Conservation (phyloP, 192 early-diverging fungal genomes). For the Chytriomyces hyalinus region DNA sequence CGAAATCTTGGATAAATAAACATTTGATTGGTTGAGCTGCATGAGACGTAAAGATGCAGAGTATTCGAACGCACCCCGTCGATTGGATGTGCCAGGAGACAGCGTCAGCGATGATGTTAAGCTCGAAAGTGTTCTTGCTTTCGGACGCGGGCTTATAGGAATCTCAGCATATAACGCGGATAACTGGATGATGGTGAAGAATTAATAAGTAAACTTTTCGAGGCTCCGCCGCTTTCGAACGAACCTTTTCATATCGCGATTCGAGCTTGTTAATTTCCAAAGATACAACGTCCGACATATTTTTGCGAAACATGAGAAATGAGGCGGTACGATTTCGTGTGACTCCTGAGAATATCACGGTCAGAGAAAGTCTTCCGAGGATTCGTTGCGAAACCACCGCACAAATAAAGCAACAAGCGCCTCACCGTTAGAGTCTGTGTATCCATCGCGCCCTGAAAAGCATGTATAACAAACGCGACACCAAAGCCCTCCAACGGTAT, state of each 20-base stretch:
- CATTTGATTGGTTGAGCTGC: too few relatives aligned
- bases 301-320: slow-evolving; percentile 48
- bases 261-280: slow-evolving; percentile 60
- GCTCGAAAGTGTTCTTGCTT: neutral
- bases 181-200: neutral
- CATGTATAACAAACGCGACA: slow-evolving; percentile 55
- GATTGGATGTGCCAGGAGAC: neutral
- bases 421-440: slow-evolving; percentile 38
- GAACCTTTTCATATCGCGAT: slow-evolving; percentile 61
- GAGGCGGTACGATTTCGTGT: slow-evolving; percentile 45
- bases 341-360: slow-evolving; percentile 40
- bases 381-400: neutral
- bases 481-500: slow-evolving; percentile 53
- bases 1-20: slow-evolving; percentile 31
- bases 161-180: slow-evolving; percentile 15
- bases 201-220: neutral
- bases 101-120: neutral
- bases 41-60: too few relatives aligned
- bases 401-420: neutral
- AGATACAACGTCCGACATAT: slow-evolving; percentile 35
- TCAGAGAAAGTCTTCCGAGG: neutral
- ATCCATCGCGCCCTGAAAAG: slow-evolving; percentile 47
- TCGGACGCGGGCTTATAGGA: neutral
- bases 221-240: neutral
- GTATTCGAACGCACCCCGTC: neutral